A percentile compares a stretch with the other conserved stretches of the same genome.
phyloP scores from a whole-genome alignment of 2,329 filamentous ascomycete genomes.

The Thelonectria blattea region DNA sequence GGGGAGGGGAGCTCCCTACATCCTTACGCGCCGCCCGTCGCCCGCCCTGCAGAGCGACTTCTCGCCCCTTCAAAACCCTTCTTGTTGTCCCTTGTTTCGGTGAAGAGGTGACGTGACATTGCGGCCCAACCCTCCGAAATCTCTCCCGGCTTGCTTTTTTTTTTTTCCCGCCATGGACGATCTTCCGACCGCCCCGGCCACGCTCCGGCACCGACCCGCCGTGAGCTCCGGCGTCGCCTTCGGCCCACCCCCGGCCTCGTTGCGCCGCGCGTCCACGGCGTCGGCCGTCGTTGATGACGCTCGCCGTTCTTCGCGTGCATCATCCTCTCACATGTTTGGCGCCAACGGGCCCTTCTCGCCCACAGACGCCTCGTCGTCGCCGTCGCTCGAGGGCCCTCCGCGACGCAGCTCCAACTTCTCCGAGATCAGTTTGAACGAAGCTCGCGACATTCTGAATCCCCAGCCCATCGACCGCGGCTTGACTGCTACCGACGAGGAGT shows the following conservation, averaged over 20 bases:
- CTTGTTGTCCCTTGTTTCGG: conserved; percentile 9
- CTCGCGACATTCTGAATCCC: conserved; percentile 71
- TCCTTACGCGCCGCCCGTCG: background rate
- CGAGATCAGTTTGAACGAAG: conserved; percentile 74
- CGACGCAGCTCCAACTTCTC: conserved; percentile 81
- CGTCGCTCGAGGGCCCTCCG: conserved; percentile 44
- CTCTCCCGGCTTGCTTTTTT: conserved; percentile 1
- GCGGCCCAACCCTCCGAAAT: background rate
- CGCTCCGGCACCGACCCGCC: conserved; percentile 22
- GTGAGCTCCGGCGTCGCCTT: conserved; percentile 29
- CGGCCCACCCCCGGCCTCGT: conserved; percentile 30
- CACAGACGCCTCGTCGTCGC: conserved; percentile 33
- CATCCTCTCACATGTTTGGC: conserved; percentile 31
- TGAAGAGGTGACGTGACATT: conserved; percentile 9
- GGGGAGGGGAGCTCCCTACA: background rate
- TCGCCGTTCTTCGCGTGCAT: conserved; percentile 47
- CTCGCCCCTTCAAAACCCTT: conserved; percentile 11
- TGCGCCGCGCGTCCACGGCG: conserved; percentile 13
- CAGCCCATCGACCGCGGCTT: conserved; percentile 42
- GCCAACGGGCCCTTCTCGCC: conserved; percentile 14
- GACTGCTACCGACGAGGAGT: conserved; percentile 49
- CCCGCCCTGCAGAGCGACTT: conserved; percentile 10
- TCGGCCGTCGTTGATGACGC: conserved; percentile 49
- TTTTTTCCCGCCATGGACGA: conserved; percentile 25
- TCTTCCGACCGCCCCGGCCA: conserved; percentile 21